phyloP scores from a whole-genome alignment of 108 stramenopile genomes.

The Licmophora abbreviata region DNA sequence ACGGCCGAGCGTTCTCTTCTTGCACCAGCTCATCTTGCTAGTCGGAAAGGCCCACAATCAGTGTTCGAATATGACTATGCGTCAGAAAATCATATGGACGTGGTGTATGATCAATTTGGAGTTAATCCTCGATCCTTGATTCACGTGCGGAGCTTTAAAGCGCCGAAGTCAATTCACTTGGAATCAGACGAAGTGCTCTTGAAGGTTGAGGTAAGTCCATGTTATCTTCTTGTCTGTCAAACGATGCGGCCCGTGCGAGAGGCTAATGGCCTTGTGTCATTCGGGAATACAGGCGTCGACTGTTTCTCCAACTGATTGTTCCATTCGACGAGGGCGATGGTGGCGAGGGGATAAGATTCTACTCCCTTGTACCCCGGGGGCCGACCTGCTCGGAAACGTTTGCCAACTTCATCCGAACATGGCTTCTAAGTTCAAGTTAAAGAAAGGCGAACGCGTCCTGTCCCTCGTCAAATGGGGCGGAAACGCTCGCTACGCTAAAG shows the following conservation, averaged over 20 bases:
- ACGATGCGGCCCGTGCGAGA: background rate
- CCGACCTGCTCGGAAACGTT: conserved; percentile 28
- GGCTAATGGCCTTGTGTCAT: background rate
- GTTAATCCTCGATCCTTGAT: background rate
- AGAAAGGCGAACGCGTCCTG: conserved; percentile 49
- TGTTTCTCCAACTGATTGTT: conserved; percentile 33
- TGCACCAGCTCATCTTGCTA: no score
- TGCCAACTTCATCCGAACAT: conserved; percentile 7
- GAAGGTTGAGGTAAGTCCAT: conserved; percentile 1
- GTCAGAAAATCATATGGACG: background rate
- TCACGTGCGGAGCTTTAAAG: background rate
- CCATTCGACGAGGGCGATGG: conserved; percentile 37
- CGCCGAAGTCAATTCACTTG: background rate
- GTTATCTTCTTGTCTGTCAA: background rate
- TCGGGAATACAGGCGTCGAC: conserved; percentile 19
- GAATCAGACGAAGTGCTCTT: background rate
- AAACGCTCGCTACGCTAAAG: conserved; percentile 49
- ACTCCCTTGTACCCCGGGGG: conserved; percentile 38
- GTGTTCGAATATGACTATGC: background rate
- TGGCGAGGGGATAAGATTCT: conserved; percentile 8
- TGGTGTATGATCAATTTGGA: background rate
- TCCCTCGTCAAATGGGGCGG: conserved; percentile 33
- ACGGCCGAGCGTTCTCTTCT: no score
- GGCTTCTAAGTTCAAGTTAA: conserved; percentile 3
- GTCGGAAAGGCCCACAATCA: background rate